phyloP scores from a whole-genome alignment of 345 rosid genomes.

The Moringa oleifera region DNA sequence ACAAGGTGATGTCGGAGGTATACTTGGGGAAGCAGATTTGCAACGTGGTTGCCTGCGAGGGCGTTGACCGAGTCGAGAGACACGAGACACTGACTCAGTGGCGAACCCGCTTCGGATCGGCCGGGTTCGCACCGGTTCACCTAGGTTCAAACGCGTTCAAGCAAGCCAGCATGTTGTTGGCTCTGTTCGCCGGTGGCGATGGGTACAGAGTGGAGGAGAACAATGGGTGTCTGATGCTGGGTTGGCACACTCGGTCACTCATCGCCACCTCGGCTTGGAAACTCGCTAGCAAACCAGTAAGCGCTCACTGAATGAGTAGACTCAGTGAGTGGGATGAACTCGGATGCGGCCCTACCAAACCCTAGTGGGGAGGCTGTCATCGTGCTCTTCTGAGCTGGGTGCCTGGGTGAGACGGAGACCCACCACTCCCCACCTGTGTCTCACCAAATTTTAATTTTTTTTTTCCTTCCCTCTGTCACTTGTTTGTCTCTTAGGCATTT shows the following conservation, averaged over 20 bases:
- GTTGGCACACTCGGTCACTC: slow-evolving; percentile 85
- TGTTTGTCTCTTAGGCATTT: slow-evolving; percentile 6
- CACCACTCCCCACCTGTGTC: slow-evolving; percentile 15
- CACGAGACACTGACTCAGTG: slow-evolving; percentile 72
- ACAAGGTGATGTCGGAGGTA: slow-evolving; percentile 69
- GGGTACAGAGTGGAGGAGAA: slow-evolving; percentile 90
- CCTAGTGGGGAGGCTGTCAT: slow-evolving; percentile 14
- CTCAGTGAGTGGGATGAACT: slow-evolving; percentile 5
- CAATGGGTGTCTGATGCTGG: slow-evolving; percentile 70
- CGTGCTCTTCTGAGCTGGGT: slow-evolving; percentile 28
- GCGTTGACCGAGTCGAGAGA: slow-evolving; percentile 67
- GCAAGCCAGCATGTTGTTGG: slow-evolving; percentile 81
- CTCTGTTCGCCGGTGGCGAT: slow-evolving; percentile 63
- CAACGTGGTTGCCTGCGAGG: slow-evolving; percentile 79
- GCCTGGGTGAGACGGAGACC: slow-evolving; percentile 18
- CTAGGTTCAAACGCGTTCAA: slow-evolving; percentile 83
- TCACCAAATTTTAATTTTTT: background rate
- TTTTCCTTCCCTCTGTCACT: background rate
- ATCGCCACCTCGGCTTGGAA: slow-evolving; percentile 90
- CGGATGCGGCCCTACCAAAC: slow-evolving; percentile 5
- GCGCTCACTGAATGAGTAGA: slow-evolving; percentile 35
- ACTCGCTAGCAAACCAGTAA: slow-evolving; percentile 12
- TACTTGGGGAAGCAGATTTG: slow-evolving; percentile 85
- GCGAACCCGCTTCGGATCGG: slow-evolving; percentile 46
- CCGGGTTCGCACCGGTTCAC: slow-evolving; percentile 67